Percentiles rank a stretch among this genome's conserved stretches.
phyloP scores from a whole-genome alignment of 2,329 filamentous ascomycete species.

The Phialemoniopsis sp. region DNA sequence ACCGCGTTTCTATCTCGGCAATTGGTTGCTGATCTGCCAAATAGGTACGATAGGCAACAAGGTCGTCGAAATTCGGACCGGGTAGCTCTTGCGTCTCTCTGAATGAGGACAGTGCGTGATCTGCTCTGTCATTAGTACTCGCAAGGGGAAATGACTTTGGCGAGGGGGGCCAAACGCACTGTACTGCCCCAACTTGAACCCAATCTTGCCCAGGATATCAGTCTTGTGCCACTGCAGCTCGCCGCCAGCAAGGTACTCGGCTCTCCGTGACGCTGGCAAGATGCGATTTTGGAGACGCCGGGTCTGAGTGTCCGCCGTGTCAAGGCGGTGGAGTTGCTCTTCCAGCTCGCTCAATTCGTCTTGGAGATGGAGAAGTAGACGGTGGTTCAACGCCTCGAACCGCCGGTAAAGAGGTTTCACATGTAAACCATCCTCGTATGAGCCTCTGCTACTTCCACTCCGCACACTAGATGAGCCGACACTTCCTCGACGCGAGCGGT shows the following conservation, averaged over 20 bases:
- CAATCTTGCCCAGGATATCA: conserved; percentile 58
- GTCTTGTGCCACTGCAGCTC: conserved; percentile 58
- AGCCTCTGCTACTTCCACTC: conserved; percentile 2
- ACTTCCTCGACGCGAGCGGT: conserved; percentile 3
- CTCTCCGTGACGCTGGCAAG: conserved; percentile 55
- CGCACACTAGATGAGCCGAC: conserved; percentile 3
- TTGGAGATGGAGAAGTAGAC: conserved; percentile 77
- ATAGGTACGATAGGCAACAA: conserved; percentile 46
- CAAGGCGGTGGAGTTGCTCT: conserved; percentile 67
- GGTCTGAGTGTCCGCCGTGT: conserved; percentile 51
- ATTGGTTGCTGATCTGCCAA: conserved; percentile 49
- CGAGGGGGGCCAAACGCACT: conserved; percentile 36
- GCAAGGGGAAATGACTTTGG: not conserved
- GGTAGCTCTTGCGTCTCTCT: conserved; percentile 44
- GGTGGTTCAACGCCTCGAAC: conserved; percentile 79
- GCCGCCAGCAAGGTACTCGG: conserved; percentile 47
- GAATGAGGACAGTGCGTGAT: conserved; percentile 57
- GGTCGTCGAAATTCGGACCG: conserved; percentile 37
- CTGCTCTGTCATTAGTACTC: conserved; percentile 25
- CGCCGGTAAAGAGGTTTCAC: conserved; percentile 70
- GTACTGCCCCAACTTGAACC: conserved; percentile 64
- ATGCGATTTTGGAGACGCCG: conserved; percentile 36
- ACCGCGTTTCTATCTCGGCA: conserved; percentile 53
- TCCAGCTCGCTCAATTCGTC: conserved; percentile 81
- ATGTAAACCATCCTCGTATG: conserved; percentile 11